Evolutionary conservation across 805 yeast species (phyloP), one percentile per base, ranked within the genome.

Genomic region (Candida broadrunensis): DNA sequence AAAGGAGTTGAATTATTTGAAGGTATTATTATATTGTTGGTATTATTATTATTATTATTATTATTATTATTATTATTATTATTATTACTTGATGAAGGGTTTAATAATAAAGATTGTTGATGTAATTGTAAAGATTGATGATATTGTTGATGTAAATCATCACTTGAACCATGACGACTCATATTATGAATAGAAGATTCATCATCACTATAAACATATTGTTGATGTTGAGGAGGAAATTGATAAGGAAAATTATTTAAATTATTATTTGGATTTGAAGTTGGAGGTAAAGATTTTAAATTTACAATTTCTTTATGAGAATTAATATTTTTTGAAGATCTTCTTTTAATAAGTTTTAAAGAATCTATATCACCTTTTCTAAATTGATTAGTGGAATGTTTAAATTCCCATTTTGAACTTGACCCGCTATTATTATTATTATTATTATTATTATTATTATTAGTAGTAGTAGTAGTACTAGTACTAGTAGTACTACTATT

Each of bases 341-440:
- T 67, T 46, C 98, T 73, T 60, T 88, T 90, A 57, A 90, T 91
- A 13, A 76, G 70, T 40, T 85, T 77, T 45, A 90, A 65, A 9
- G 84, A 72, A 33, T 82, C 93, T 13, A 80, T 62, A 58, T 89
- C 93, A 32, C 96, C 97, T 38, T 88, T 82, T 49, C 79, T 76
- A 65, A 90, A 90, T 44, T 76, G 74, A 26, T 85, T 87, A 3
- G 87, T 81, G 20, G 86, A 78, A 58, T 90, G 98, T 43, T 82
- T 81, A 63, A 90, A 90, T 65, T 91, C 97, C 98, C 98, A 90
- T 30, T 44, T 44, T 25, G 39, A 21, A 39, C 36, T 12, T 17
- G 20, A 25, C 21, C 27, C 6, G 12, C 18, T 14, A 6, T 20
- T 34, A 35, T 43, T 33, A 17, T 26, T 18, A 21, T 21, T 21